These are phyloP conservation scores for Trichoderma breve DNA, from an alignment of 2,329 filamentous ascomycete genomes.

Conservation along the genomic window DNA sequence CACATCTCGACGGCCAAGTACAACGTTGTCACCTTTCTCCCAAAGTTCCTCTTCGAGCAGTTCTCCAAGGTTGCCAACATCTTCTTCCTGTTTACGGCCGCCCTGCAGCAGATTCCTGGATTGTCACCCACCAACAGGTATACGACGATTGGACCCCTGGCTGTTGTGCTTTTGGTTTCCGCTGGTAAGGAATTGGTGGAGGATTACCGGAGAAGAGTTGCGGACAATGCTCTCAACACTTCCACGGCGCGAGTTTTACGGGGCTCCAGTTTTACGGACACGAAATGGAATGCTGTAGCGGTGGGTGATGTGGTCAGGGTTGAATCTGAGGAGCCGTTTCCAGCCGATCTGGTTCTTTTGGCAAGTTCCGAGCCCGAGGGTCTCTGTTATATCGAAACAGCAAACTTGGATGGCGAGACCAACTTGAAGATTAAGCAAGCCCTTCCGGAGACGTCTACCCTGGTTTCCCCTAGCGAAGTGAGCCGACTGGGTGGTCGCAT, in stretches of 20 bases:
- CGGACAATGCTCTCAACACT: constrained; percentile 83
- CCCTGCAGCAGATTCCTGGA: constrained; percentile 89
- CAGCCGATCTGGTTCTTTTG: constrained; percentile 86
- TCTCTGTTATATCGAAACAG: constrained; percentile 97
- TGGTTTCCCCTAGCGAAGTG: constrained; percentile 84
- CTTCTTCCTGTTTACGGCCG: constrained; percentile 98
- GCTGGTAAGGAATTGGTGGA: constrained; percentile 93
- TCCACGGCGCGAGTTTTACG: constrained; percentile 80
- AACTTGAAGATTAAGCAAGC: constrained; percentile 99
- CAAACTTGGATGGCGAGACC: constrained; percentile 95
- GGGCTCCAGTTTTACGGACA: constrained; percentile 79
- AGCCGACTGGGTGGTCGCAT: constrained; percentile 82
- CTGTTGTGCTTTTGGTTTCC: constrained; percentile 88
- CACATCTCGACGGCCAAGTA: constrained; percentile 98
- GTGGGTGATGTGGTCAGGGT: constrained; percentile 93
- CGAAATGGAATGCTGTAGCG: constrained; percentile 89
- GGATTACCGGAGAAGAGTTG: constrained; percentile 84
- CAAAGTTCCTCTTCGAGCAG: constrained; percentile 96
- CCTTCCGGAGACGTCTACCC: constrained; percentile 82
- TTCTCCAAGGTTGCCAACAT: constrained; percentile 99
- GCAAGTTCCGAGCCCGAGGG: constrained; percentile 97
- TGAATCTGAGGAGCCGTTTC: constrained; percentile 92
- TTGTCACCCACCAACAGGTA: constrained; percentile 94
- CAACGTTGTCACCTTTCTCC: constrained; percentile 87
- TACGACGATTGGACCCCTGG: constrained; percentile 92